A percentile compares a stretch with the other conserved stretches of the same genome.
phyloP scores from a whole-genome alignment of 1,284 basidiomycete species.

The Leccinum olivaceoglutinosum region DNA sequence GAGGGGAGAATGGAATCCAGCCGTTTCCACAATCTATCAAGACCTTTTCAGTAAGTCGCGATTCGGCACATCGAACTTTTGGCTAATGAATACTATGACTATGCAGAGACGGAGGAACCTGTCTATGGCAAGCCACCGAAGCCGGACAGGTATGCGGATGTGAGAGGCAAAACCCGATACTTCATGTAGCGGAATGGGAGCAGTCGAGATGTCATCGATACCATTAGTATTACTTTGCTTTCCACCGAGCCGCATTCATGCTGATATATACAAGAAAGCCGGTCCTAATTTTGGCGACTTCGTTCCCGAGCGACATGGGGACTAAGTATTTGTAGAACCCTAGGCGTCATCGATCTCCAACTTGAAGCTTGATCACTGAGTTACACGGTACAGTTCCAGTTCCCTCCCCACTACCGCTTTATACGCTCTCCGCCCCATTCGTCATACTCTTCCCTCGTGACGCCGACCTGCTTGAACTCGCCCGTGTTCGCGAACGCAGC shows the following conservation, averaged over 20 bases:
- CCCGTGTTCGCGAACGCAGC: conserved; percentile 69
- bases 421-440: conserved; percentile 86
- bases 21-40: conserved; percentile 62
- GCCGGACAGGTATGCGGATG: conserved; percentile 51
- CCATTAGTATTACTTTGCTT: neutral
- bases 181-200: conserved; percentile 18
- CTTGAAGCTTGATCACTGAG: neutral
- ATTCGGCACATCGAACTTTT: conserved; percentile 1
- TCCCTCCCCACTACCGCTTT: conserved; percentile 79
- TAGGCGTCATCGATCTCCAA: neutral
- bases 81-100: conserved; percentile 7
- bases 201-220: neutral
- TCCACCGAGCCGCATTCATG: neutral
- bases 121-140: conserved; percentile 59
- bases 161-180: conserved; percentile 54
- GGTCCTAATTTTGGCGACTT: neutral
- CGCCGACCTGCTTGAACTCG: conserved; percentile 50
- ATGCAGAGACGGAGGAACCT: conserved; percentile 56
- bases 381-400: conserved; percentile 52
- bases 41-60: conserved; percentile 60
- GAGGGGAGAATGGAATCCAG: conserved; percentile 71
- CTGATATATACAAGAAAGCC: neutral
- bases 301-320: too few species aligned
- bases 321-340: too few species aligned
- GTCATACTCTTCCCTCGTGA: conserved; percentile 81